These are phyloP conservation scores for Acrodontium crateriforme DNA, from an alignment of 2,329 filamentous ascomycete genomes.

Conservation along the genomic window DNA sequence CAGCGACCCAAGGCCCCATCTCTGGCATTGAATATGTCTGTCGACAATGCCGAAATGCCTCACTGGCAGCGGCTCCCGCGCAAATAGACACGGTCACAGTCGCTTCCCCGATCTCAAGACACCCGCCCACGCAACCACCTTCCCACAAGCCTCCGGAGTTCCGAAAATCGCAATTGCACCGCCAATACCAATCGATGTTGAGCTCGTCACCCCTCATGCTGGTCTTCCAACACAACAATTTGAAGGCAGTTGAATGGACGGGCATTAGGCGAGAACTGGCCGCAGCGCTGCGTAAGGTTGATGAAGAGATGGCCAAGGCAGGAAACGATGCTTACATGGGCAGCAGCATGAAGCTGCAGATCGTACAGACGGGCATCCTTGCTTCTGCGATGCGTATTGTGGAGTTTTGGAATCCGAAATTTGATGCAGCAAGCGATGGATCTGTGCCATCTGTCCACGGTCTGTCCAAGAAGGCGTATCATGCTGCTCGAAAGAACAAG, in stretches of 20 bases:
- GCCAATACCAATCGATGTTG: conserved; percentile 77
- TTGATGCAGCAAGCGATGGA: conserved; percentile 15
- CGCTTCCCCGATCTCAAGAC: conserved; percentile 31
- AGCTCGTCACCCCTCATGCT: conserved; percentile 74
- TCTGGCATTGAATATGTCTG: too few species aligned
- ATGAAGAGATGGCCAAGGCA: conserved; percentile 45
- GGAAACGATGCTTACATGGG: conserved; percentile 43
- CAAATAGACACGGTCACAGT: conserved; percentile 34
- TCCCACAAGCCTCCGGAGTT: conserved; percentile 76
- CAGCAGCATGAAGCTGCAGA: conserved; percentile 50
- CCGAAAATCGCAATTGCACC: conserved; percentile 78
- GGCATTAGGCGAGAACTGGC: conserved; percentile 57
- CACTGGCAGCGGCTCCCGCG: conserved; percentile 35
- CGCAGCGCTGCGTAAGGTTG: conserved; percentile 47
- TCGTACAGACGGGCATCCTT: conserved; percentile 82
- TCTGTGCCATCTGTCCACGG: conserved; percentile 46
- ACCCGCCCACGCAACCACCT: conserved; percentile 60
- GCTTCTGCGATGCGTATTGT: conserved; percentile 70
- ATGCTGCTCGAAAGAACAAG: conserved; percentile 27
- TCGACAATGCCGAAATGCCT: conserved; percentile 35
- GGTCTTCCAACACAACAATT: conserved; percentile 71
- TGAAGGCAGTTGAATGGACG: conserved; percentile 61
- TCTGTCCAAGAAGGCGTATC: conserved; percentile 42
- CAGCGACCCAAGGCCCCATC: too few species aligned
- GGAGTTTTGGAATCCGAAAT: conserved; percentile 53